Conservation (phyloP, 129 eudicot species). For the Centaurea solstitialis region DNA sequence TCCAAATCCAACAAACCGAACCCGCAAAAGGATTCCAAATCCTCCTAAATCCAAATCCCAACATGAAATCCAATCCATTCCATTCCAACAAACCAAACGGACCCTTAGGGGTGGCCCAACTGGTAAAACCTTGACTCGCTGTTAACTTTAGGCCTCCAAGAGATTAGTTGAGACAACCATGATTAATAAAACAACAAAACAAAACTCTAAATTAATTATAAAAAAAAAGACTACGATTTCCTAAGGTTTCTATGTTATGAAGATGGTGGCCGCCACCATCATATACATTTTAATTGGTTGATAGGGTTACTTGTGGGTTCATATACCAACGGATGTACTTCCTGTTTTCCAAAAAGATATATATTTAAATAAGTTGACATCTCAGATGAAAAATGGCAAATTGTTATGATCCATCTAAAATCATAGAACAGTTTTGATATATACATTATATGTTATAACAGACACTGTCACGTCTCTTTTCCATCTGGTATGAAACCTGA, state of each 20-base stretch:
- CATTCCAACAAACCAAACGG: too few relatives aligned
- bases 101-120: not conserved
- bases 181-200: too few relatives aligned
- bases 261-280: not conserved
- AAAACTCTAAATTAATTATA: not conserved
- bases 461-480: not conserved
- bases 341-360: not conserved
- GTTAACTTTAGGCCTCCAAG: not conserved
- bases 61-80: too few relatives aligned
- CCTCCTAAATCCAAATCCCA: too few relatives aligned
- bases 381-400: not conserved
- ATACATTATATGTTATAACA: not conserved
- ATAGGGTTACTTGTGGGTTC: not conserved
- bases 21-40: too few relatives aligned
- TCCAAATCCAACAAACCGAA: too few relatives aligned
- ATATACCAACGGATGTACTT: not conserved
- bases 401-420: not conserved
- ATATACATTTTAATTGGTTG: not conserved
- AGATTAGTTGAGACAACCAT: not conserved
- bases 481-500: not conserved
- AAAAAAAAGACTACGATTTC: not conserved
- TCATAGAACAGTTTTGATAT: not conserved
- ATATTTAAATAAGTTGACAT: too few relatives aligned
- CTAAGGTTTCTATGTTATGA: too few relatives aligned
- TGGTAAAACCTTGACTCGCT: not conserved